Percentiles rank a stretch among this genome's conserved stretches.
phyloP scores from a whole-genome alignment of 2,329 filamentous ascomycete species.

The Calonectria hongkongensis region DNA sequence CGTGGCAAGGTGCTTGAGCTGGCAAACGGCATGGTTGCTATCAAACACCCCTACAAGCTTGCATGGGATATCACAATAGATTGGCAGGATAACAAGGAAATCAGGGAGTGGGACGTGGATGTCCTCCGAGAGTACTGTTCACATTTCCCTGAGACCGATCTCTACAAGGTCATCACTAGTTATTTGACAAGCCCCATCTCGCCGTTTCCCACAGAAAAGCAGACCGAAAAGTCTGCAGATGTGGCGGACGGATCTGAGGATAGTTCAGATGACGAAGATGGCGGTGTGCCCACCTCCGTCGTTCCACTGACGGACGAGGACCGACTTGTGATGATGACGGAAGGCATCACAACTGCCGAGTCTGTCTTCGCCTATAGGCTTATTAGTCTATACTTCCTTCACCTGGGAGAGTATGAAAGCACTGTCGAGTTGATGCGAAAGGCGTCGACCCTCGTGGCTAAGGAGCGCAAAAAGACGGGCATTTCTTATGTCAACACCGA shows the following conservation, averaged over 20 bases:
- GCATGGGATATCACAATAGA: conserved; percentile 95
- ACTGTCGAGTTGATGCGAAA: conserved; percentile 87
- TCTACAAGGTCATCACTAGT: conserved; percentile 87
- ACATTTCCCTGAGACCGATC: conserved; percentile 89
- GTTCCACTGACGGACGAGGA: conserved; percentile 84
- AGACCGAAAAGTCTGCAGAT: conserved; percentile 48
- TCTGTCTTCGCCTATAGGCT: conserved; percentile 90
- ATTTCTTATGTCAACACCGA: conserved; percentile 80
- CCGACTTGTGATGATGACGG: conserved; percentile 86
- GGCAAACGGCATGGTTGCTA: conserved; percentile 95
- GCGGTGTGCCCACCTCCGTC: conserved; percentile 71
- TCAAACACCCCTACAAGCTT: conserved; percentile 91
- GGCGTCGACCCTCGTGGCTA: conserved; percentile 76
- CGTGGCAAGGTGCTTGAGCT: conserved; percentile 83
- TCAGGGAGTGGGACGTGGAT: conserved; percentile 85
- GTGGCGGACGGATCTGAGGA: conserved; percentile 68
- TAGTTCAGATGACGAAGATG: conserved; percentile 76
- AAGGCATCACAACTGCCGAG: conserved; percentile 79
- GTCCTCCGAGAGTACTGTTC: conserved; percentile 87
- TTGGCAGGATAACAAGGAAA: conserved; percentile 86
- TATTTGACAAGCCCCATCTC: conserved; percentile 90
- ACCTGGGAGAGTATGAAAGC: conserved; percentile 89
- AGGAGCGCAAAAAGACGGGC: conserved; percentile 80
- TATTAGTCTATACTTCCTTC: conserved; percentile 87
- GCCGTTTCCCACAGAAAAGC: conserved; percentile 77